Base-by-base conservation (phyloP, 1,284 basidiomycete genomes). In the Ganoderma lucidum region DNA sequence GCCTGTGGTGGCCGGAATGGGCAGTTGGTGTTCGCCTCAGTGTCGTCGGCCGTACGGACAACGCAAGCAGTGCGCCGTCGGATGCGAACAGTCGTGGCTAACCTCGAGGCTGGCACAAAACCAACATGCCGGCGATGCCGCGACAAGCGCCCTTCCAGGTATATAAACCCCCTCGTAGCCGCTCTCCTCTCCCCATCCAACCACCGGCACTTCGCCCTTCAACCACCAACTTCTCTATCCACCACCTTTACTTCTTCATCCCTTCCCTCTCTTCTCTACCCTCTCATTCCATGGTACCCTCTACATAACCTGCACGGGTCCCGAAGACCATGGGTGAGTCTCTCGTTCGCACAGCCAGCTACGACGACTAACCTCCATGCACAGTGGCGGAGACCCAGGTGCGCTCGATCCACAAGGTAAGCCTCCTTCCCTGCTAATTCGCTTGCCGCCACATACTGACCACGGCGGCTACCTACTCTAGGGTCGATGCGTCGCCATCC, bases 381-480 rank as follows among this genome's bases (percentile, higher is more conserved):
- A 35, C 15, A 56, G 53, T 19, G 53, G 28, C 53, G 53, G 53
- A 56, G 53, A 56, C 53, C 53, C 53, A 56, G 53, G 53, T 56
- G 53, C 30, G 53, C 53, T 56, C 53, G 53, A 56, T 35, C 30
- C 32, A 15, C 14, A 17, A 6, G 32, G 53, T 19, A 14, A 56
- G 30, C 17, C 28, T 35, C 8, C 39, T 6, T 23, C 6, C 35
- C 35, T 32, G 30, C 30, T 35, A 6, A 12, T 8, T 15, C 17
- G 6, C 39, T 0, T 9, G 39, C 5, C 4, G 2, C 14, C 1
- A 0, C 53, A 35, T 9, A 32, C 32, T 56, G 53, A 56, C 53
- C 12, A 9, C 12, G 14, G 3, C 30, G 30, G 35, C 35, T 2
- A 17, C n/a, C 35, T 2, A 17, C n/a, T 30, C 6, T 6, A 56